These are phyloP conservation scores for Metschnikowia santaceciliae DNA, from an alignment of 805 yeast species.

Conservation along the genomic window DNA sequence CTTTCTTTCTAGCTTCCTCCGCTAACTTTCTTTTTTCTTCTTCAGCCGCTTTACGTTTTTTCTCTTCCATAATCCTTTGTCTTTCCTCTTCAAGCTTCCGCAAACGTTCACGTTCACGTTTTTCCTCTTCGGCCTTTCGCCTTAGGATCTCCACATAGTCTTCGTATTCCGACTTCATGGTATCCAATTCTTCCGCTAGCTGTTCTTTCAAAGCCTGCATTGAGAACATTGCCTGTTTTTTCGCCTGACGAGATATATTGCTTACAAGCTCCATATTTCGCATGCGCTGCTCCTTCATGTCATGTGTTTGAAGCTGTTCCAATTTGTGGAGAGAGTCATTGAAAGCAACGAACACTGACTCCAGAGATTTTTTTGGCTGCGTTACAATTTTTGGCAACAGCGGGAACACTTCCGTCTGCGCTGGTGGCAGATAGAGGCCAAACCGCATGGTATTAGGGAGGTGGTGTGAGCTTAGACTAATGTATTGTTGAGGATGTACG, in stretches of 20 bases:
- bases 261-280: background rate
- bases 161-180: background rate
- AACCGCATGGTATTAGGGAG: background rate
- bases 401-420: background rate
- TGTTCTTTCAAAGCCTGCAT: background rate
- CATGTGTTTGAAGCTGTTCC: constrained; percentile 6
- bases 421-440: constrained; percentile 2
- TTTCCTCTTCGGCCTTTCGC: background rate
- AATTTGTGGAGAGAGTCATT: constrained; percentile 8
- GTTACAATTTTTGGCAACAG: background rate
- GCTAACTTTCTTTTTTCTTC: constrained; percentile 6
- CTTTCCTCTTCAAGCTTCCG: constrained; percentile 8
- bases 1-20: constrained; percentile 20
- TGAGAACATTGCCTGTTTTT: background rate
- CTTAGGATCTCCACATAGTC: background rate
- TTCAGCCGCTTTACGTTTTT: constrained; percentile 14
- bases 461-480: background rate
- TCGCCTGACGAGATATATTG: background rate
- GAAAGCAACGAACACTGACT: constrained; percentile 3
- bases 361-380: background rate
- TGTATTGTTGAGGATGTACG: background rate
- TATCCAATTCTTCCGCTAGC: background rate
- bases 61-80: constrained; percentile 12
- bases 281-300: background rate
- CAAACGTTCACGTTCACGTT: constrained; percentile 1